Conservation (phyloP, 176 grass and related monocot species). For the Musa acuminata region DNA sequence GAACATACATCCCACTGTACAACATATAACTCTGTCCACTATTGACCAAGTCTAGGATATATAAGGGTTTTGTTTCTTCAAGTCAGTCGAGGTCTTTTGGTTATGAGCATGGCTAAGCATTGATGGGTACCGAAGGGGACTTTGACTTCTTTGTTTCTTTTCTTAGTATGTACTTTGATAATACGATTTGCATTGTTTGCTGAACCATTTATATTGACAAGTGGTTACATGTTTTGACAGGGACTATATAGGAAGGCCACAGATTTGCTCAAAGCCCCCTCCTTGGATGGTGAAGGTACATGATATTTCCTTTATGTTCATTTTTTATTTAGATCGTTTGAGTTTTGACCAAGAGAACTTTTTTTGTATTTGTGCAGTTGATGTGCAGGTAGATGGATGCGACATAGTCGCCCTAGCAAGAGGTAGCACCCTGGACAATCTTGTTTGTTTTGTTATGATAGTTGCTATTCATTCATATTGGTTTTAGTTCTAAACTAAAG, state of each 20-base stretch:
- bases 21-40: no score
- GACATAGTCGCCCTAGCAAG: constrained; percentile 78
- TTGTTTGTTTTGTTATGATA: not conserved
- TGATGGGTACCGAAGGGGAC: no score
- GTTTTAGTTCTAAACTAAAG: no score
- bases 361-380: constrained; percentile 30
- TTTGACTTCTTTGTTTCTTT: no score
- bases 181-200: not conserved
- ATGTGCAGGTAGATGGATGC: constrained; percentile 31
- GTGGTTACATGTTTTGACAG: constrained; percentile 29
- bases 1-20: no score
- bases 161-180: not conserved
- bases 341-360: not conserved
- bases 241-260: constrained; percentile 81
- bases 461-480: no score
- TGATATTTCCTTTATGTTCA: not conserved
- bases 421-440: constrained; percentile 28
- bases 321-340: constrained; percentile 10
- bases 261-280: constrained; percentile 84
- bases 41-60: no score
- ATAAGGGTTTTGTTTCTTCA: no score
- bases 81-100: no score
- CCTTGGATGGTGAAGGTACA: constrained; percentile 61
- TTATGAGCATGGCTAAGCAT: no score
- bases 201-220: not conserved